phyloP scores from a whole-genome alignment of 2,329 filamentous ascomycete genomes.

The Fusarium caatingaense region DNA sequence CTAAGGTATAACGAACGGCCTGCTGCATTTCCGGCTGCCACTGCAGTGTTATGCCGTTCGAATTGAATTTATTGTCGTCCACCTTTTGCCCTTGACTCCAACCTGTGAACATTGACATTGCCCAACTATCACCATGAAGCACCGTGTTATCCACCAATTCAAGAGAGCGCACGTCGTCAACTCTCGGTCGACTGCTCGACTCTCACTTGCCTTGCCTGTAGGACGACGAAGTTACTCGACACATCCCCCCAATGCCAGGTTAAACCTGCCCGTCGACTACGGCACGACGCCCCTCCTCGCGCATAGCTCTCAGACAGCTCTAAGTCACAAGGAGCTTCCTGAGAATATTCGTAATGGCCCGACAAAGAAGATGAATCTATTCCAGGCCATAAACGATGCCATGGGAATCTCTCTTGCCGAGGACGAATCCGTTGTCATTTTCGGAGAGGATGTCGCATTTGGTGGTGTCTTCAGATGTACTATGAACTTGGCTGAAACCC shows the following conservation, averaged over 20 bases:
- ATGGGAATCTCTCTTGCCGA: slow-evolving; percentile 83
- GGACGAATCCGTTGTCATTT: slow-evolving; percentile 88
- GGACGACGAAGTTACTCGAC: slow-evolving; percentile 61
- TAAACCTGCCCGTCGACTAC: slow-evolving; percentile 92
- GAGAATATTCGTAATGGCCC: slow-evolving; percentile 71
- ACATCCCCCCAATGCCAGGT: slow-evolving; percentile 68
- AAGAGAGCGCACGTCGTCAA: slow-evolving; percentile 44
- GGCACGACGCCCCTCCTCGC: slow-evolving; percentile 82
- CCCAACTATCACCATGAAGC: slow-evolving; percentile 48
- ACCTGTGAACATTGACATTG: slow-evolving; percentile 8
- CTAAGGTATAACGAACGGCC: slow-evolving; percentile 30
- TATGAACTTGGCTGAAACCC: slow-evolving; percentile 88
- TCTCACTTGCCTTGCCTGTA: slow-evolving; percentile 31
- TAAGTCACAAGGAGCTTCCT: slow-evolving; percentile 78
- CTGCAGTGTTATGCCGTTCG: slow-evolving; percentile 26
- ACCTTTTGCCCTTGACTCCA: slow-evolving; percentile 9
- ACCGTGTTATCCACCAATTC: slow-evolving; percentile 48
- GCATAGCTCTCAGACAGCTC: slow-evolving; percentile 79
- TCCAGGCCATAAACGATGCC: slow-evolving; percentile 92
- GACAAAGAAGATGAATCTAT: slow-evolving; percentile 91
- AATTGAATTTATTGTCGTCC: slow-evolving; percentile 21
- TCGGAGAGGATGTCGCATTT: slow-evolving; percentile 97
- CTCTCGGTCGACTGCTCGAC: slow-evolving; percentile 28
- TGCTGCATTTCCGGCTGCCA: slow-evolving; percentile 3
- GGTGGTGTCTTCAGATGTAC: slow-evolving; percentile 96